Evolutionary conservation across 2,329 filamentous ascomycete species (phyloP).

Genomic region (Amesomyces nigricolor): DNA sequence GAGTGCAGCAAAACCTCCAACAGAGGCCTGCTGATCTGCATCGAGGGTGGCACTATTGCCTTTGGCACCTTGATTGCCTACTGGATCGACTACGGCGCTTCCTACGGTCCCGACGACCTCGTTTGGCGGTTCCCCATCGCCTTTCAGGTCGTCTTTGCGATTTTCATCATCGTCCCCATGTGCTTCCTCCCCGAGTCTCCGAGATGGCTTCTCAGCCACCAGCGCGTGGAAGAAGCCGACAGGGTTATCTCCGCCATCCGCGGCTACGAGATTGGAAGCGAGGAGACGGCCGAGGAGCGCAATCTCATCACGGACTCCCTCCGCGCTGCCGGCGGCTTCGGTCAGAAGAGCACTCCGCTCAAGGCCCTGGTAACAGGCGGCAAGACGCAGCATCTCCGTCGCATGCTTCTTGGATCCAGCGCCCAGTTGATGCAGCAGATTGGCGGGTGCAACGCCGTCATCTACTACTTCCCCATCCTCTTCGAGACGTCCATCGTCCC

Average conservation of each 20-base stretch:
- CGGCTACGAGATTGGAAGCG: slow-evolving; percentile 44
- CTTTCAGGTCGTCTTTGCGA: slow-evolving; percentile 34
- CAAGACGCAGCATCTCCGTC: slow-evolving; percentile 60
- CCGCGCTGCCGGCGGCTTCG: slow-evolving; percentile 44
- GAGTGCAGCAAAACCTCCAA: slow-evolving; percentile 41
- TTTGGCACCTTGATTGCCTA: slow-evolving; percentile 39
- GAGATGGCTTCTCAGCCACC: slow-evolving; percentile 36
- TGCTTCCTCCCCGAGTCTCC: slow-evolving; percentile 38
- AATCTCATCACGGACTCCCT: slow-evolving; percentile 60
- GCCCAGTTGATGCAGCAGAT: slow-evolving; percentile 60
- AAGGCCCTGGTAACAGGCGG: slow-evolving; percentile 55
- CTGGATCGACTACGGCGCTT: slow-evolving; percentile 45
- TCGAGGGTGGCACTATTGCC: slow-evolving; percentile 42
- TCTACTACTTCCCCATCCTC: slow-evolving; percentile 57
- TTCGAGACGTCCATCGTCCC: slow-evolving; percentile 41
- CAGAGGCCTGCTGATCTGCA: slow-evolving; percentile 39
- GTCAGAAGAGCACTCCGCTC: slow-evolving; percentile 42
- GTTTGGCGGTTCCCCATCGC: slow-evolving; percentile 53
- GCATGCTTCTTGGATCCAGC: slow-evolving; percentile 55
- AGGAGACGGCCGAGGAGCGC: slow-evolving; percentile 53
- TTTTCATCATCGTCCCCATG: slow-evolving; percentile 32
- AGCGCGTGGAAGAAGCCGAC: slow-evolving; percentile 33
- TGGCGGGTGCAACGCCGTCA: slow-evolving; percentile 53
- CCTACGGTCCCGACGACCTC: slow-evolving; percentile 38
- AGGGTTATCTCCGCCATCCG: slow-evolving; percentile 34